phyloP scores from a whole-genome alignment of 805 yeast genomes.

The Starmerella vaccinii region DNA sequence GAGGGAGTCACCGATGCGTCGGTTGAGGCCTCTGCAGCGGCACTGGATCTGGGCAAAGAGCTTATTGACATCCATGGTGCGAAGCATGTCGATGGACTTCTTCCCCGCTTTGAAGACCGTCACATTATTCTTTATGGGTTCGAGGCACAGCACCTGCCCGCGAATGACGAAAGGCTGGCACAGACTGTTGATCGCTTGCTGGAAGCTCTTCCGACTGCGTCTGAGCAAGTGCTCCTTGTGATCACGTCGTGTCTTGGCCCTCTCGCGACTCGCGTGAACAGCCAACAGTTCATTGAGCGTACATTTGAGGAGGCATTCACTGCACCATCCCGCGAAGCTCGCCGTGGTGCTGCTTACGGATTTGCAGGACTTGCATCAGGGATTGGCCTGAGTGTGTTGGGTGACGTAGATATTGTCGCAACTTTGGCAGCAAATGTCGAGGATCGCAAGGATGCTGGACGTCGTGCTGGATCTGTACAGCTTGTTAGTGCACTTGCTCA shows the following conservation, averaged over 20 bases:
- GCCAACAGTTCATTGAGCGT: slow-evolving; percentile 45
- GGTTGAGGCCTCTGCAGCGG: slow-evolving; percentile 43
- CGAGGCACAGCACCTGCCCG: slow-evolving; percentile 69
- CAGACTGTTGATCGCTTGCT: slow-evolving; percentile 60
- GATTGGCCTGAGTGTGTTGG: slow-evolving; percentile 66
- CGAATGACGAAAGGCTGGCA: slow-evolving; percentile 53
- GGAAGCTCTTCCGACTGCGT: slow-evolving; percentile 70
- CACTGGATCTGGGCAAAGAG: slow-evolving; percentile 75
- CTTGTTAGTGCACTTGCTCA: slow-evolving; percentile 77
- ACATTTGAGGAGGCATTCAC: slow-evolving; percentile 52
- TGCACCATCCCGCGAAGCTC: slow-evolving; percentile 36
- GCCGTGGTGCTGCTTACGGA: slow-evolving; percentile 95
- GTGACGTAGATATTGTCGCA: slow-evolving; percentile 68
- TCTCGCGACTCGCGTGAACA: slow-evolving; percentile 36
- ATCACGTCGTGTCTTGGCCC: slow-evolving; percentile 81
- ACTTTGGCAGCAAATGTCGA: slow-evolving; percentile 73
- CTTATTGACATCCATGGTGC: slow-evolving; percentile 60
- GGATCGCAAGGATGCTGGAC: slow-evolving; percentile 61
- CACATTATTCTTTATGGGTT: slow-evolving; percentile 77
- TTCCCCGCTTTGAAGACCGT: slow-evolving; percentile 66
- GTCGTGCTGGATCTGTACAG: slow-evolving; percentile 80
- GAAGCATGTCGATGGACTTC: slow-evolving; percentile 54
- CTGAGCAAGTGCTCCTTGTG: slow-evolving; percentile 52
- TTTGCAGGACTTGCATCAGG: slow-evolving; percentile 90
- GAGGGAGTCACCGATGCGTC: slow-evolving; percentile 62